Base-by-base conservation (phyloP, 768 basidiomycete genomes). In the Lactifluus echinatus region DNA sequence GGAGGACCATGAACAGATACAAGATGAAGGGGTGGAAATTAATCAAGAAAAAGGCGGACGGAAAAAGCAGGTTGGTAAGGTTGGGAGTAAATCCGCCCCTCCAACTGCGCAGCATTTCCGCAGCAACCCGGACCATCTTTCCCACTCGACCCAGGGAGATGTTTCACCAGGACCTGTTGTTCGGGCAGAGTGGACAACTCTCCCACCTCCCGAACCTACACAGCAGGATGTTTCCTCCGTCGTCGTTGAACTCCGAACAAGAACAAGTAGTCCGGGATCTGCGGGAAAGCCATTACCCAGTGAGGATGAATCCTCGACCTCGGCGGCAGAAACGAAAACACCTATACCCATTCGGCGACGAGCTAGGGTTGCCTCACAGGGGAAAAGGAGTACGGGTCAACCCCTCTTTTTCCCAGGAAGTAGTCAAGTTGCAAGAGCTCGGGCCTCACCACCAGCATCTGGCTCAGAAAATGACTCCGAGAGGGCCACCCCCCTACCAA, bases 351-450 rank as follows among this genome's bases (percentile, higher is more conserved):
- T 2, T 46, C 40, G 34, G 21, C 36, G 37, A 47, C 6, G 47
- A 19, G 8, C 28, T 50, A 29, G 15, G 33, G n/a, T 2, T 31
- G 8, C 21, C 14, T 40, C 54, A 28, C 23, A 19, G 23, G n/a
- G 34, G 29, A 37, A 44, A 44, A 39, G 19, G 48, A 28, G 47
- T n/a, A 10, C 2, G 8, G 8, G 10, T 17, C 23, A 44, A 12
- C 51, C 60, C 11, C 60, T 63, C 14, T 63, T 63, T 46, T 42
- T 61, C 24, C 60, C 60, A 4, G 60, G 55, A 2, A 61, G 60
- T 36, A 63, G 62, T 40, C 62, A 63, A 45, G 39, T 36, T n/a
- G 55, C 45, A 8, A 46, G 37, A 45, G n/a, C 4, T 23, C 42
- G 33, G 36, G 43, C 26, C 2, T 42, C 58, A 2, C 34, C 39